These are phyloP conservation scores for Colletotrichum sp. DNA, from an alignment of 2,329 filamentous ascomycete species.

Conservation along the genomic window DNA sequence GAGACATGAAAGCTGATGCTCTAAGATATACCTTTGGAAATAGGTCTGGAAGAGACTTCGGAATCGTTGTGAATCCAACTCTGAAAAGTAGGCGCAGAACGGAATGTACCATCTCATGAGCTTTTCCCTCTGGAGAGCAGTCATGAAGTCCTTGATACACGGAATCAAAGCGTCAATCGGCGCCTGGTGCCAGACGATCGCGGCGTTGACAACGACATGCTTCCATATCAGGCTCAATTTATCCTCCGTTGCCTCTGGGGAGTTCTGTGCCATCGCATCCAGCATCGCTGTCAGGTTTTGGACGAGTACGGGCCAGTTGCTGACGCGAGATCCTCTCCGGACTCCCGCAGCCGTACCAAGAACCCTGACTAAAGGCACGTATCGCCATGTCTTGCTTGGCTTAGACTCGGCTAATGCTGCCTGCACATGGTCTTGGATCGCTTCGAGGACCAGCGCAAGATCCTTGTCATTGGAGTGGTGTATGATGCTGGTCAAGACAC, in stretches of 20 bases:
- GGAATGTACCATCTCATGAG: slow-evolving; percentile 78
- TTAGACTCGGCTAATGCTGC: slow-evolving; percentile 42
- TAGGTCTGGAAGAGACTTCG: slow-evolving; percentile 77
- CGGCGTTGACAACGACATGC: slow-evolving; percentile 58
- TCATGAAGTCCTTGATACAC: slow-evolving; percentile 68
- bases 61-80: slow-evolving; percentile 77
- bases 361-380: slow-evolving; percentile 59
- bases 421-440: slow-evolving; percentile 59
- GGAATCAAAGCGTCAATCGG: slow-evolving; percentile 81
- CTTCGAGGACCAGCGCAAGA: slow-evolving; percentile 71
- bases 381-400: slow-evolving; percentile 38
- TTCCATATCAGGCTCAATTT: slow-evolving; percentile 58
- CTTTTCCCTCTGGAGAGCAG: slow-evolving; percentile 66
- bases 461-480: slow-evolving; percentile 81
- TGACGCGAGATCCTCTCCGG: slow-evolving; percentile 78
- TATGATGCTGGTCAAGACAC: slow-evolving; percentile 79
- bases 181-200: slow-evolving; percentile 76
- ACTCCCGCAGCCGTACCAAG: slow-evolving; percentile 77
- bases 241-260: slow-evolving; percentile 37
- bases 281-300: slow-evolving; percentile 60
- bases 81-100: slow-evolving; percentile 83
- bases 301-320: slow-evolving; percentile 72
- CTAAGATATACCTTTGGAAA: slow-evolving; percentile 72
- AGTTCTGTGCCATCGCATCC: slow-evolving; percentile 46
- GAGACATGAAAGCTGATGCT: background rate